phyloP scores from a whole-genome alignment of 2,329 filamentous ascomycete genomes.

The Periconia macrospinosa region DNA sequence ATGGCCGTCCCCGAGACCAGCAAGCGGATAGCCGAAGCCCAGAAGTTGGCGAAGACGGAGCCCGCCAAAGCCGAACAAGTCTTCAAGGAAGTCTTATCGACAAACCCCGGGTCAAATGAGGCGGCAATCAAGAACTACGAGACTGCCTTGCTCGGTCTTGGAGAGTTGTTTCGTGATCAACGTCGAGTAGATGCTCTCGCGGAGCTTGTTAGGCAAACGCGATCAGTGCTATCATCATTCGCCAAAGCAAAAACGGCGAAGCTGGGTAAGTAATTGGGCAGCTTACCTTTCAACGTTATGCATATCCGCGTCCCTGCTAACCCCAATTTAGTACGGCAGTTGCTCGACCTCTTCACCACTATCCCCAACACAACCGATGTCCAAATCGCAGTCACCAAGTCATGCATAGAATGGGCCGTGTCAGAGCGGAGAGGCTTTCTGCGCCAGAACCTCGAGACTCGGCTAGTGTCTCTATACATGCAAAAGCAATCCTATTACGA shows the following conservation, averaged over 20 bases:
- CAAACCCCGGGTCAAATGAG: slow-evolving; percentile 82
- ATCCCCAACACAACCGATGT: slow-evolving; percentile 94
- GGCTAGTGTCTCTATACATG: slow-evolving; percentile 93
- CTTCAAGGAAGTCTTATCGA: slow-evolving; percentile 87
- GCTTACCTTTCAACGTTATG: too few relatives aligned
- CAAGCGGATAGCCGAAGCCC: slow-evolving; percentile 81
- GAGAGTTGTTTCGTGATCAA: slow-evolving; percentile 89
- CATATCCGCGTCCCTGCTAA: neutral
- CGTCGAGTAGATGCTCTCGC: slow-evolving; percentile 83
- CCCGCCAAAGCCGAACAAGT: slow-evolving; percentile 81
- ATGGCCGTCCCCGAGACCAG: slow-evolving; percentile 52
- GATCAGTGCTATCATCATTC: slow-evolving; percentile 90
- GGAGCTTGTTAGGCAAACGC: slow-evolving; percentile 84
- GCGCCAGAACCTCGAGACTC: slow-evolving; percentile 95
- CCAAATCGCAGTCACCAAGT: slow-evolving; percentile 94
- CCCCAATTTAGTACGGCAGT: slow-evolving; percentile 74
- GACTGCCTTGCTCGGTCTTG: slow-evolving; percentile 80
- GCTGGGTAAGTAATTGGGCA: slow-evolving; percentile 67
- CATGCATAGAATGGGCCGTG: slow-evolving; percentile 99
- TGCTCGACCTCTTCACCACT: slow-evolving; percentile 90
- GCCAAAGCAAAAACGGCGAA: slow-evolving; percentile 99
- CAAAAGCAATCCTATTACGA: slow-evolving; percentile 98
- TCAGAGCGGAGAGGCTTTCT: slow-evolving; percentile 94
- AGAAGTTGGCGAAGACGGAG: slow-evolving; percentile 78
- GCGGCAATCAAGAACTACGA: slow-evolving; percentile 90